These are phyloP conservation scores for Cudoniella acicularis DNA, from an alignment of 495 filamentous ascomycete genomes.

Conservation along the genomic window DNA sequence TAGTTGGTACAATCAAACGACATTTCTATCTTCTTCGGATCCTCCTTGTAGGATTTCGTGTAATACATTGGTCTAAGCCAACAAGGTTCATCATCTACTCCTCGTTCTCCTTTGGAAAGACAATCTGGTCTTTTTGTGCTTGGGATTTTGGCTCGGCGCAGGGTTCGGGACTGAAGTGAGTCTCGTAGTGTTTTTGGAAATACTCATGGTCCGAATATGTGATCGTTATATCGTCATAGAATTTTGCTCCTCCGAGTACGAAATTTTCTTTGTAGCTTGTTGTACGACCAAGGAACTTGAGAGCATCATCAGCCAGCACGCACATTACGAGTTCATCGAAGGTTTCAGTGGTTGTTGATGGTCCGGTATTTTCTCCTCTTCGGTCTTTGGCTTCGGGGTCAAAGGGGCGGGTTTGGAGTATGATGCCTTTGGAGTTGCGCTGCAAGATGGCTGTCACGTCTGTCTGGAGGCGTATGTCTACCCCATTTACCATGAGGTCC, in stretches of 20 bases:
- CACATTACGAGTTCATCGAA: slow-evolving; percentile 76
- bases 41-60: slow-evolving; percentile 62
- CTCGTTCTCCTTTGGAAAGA: slow-evolving; percentile 45
- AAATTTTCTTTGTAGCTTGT: slow-evolving; percentile 61
- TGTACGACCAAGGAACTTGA: slow-evolving; percentile 58
- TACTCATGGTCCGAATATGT: slow-evolving; percentile 76
- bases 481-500: slow-evolving; percentile 58
- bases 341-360: slow-evolving; percentile 30
- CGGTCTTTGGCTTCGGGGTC: slow-evolving; percentile 12
- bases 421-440: slow-evolving; percentile 55
- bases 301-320: slow-evolving; percentile 71
- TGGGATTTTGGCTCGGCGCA: slow-evolving; percentile 45
- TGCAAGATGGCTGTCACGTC: slow-evolving; percentile 55
- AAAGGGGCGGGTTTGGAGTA: slow-evolving; percentile 34
- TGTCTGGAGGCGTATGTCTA: slow-evolving; percentile 60
- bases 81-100: slow-evolving; percentile 24
- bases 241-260: slow-evolving; percentile 70
- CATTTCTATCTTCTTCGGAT: slow-evolving; percentile 75
- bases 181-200: slow-evolving; percentile 74
- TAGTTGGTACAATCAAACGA: slow-evolving; percentile 84
- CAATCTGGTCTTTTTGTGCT: slow-evolving; percentile 45
- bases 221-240: slow-evolving; percentile 80
- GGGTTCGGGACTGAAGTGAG: slow-evolving; percentile 51
- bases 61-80: slow-evolving; percentile 80
- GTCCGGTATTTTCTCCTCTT: slow-evolving; percentile 14